These are phyloP conservation scores for Bryoglossum gracile DNA, from an alignment of 495 filamentous ascomycete genomes.

Conservation along the genomic window DNA sequence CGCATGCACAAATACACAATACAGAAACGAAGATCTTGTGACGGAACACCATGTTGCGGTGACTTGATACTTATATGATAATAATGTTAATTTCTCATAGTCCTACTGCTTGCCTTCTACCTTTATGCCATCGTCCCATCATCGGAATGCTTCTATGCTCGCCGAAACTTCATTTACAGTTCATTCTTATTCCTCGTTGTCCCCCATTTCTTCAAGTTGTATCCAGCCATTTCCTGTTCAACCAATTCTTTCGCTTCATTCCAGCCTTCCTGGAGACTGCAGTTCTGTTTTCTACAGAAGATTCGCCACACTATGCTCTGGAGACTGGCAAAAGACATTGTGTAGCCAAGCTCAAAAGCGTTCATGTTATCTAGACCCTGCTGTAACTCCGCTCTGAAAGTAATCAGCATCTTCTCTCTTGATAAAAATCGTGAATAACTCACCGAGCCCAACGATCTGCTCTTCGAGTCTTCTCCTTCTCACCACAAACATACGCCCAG, in stretches of 20 bases:
- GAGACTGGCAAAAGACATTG: conserved; percentile 20
- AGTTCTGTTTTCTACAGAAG: conserved; percentile 14
- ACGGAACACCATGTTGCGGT: no score
- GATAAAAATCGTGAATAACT: neutral
- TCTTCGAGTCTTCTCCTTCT: neutral
- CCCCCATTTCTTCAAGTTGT: neutral
- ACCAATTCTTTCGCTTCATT: conserved; percentile 11
- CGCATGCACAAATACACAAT: no score
- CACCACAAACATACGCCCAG: conserved; percentile 14
- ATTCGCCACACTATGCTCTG: conserved; percentile 24
- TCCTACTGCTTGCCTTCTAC: no score
- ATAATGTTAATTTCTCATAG: no score
- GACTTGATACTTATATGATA: no score
- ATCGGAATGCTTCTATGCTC: no score
- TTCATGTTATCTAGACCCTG: conserved; percentile 21
- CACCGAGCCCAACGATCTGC: conserved; percentile 13
- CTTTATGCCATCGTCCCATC: no score
- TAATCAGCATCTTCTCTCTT: neutral
- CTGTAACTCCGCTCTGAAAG: conserved; percentile 1
- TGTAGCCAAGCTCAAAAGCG: conserved; percentile 23
- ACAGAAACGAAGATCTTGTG: no score
- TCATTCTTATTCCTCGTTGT: no score
- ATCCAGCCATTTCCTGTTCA: conserved; percentile 8
- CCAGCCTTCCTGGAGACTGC: conserved; percentile 17
- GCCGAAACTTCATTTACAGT: no score